Conservation (phyloP, 1,284 basidiomycete species). For the Ceratobasidium papillatum region DNA sequence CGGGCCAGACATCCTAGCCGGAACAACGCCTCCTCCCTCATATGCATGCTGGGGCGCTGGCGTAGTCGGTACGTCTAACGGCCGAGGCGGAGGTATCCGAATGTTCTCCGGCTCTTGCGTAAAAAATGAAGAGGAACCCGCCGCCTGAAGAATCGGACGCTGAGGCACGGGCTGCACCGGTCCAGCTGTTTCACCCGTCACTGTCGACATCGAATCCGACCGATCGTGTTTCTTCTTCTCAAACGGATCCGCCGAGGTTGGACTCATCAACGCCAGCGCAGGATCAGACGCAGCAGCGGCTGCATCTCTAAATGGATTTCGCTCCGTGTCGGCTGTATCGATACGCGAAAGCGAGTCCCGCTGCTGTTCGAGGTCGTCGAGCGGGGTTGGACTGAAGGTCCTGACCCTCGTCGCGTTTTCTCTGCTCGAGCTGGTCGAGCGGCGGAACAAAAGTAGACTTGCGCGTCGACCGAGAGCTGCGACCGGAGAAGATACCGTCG, state of each 20-base stretch:
- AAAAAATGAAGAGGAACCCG: constrained; percentile 8
- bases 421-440: constrained; percentile 2
- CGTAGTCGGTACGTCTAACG: constrained; percentile 35
- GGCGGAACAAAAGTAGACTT: constrained; percentile 26
- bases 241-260: constrained; percentile 30
- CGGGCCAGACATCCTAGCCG: constrained; percentile 27
- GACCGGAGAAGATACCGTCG: constrained; percentile 17
- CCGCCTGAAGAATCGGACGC: constrained; percentile 18
- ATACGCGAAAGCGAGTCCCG: constrained; percentile 17
- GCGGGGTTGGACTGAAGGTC: constrained; percentile 16
- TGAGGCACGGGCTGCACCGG: constrained; percentile 28
- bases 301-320: constrained; percentile 36
- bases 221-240: constrained; percentile 13
- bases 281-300: constrained; percentile 3
- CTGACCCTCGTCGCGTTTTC: constrained; percentile 3
- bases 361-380: constrained; percentile 37
- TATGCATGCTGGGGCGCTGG: constrained; percentile 34
- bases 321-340: constrained; percentile 10
- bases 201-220: constrained; percentile 28
- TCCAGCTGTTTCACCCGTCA: constrained; percentile 14
- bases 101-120: not conserved
- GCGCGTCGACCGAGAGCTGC: constrained; percentile 21
- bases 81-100: constrained; percentile 18
- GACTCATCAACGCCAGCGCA: constrained; percentile 14
- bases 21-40: constrained; percentile 29